A percentile compares a stretch with the other conserved stretches of the same genome.
phyloP scores from a whole-genome alignment of 108 stramenopile genomes.

The Asterionellopsis glacialis region DNA sequence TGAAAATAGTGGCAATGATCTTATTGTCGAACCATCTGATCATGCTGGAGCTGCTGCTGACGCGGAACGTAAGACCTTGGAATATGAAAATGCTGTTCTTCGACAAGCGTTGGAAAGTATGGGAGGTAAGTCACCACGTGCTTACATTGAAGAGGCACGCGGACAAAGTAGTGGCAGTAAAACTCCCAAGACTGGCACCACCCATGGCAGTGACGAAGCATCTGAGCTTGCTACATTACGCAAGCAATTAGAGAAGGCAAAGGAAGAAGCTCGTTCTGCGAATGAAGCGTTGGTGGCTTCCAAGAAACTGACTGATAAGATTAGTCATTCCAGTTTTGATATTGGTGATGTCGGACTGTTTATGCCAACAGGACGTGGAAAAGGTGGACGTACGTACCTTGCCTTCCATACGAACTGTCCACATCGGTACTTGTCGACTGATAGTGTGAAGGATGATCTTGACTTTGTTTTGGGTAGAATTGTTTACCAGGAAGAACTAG shows the following conservation, averaged over 20 bases:
- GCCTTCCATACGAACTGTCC: slow-evolving; percentile 82
- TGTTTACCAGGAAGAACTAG: slow-evolving; percentile 66
- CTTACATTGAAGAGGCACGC: slow-evolving; percentile 60
- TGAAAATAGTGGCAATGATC: slow-evolving; percentile 55
- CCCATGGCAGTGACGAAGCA: slow-evolving; percentile 18
- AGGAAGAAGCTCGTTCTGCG: slow-evolving; percentile 25
- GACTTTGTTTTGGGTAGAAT: slow-evolving; percentile 81
- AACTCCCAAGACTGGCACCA: slow-evolving; percentile 16
- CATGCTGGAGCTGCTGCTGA: slow-evolving; percentile 25
- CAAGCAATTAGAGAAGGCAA: slow-evolving; percentile 42
- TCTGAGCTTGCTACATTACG: slow-evolving; percentile 24
- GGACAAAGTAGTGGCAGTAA: slow-evolving; percentile 8
- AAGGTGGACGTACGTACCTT: slow-evolving; percentile 66
- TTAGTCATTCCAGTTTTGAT: slow-evolving; percentile 75
- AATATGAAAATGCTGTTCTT: slow-evolving; percentile 76
- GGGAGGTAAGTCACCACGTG: slow-evolving; percentile 57
- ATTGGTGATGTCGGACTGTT: slow-evolving; percentile 82
- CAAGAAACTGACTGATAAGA: slow-evolving; percentile 53
- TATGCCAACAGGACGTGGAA: slow-evolving; percentile 76
- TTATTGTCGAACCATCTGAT: slow-evolving; percentile 55
- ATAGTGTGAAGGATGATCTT: slow-evolving; percentile 63
- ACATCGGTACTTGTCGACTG: slow-evolving; percentile 74
- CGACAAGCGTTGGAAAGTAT: slow-evolving; percentile 64
- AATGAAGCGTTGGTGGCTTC: slow-evolving; percentile 23
- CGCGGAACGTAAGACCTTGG: slow-evolving; percentile 67